These are phyloP conservation scores for Gnomoniopsis sp. DNA, from an alignment of 2,329 filamentous ascomycete genomes.

Conservation along the genomic window DNA sequence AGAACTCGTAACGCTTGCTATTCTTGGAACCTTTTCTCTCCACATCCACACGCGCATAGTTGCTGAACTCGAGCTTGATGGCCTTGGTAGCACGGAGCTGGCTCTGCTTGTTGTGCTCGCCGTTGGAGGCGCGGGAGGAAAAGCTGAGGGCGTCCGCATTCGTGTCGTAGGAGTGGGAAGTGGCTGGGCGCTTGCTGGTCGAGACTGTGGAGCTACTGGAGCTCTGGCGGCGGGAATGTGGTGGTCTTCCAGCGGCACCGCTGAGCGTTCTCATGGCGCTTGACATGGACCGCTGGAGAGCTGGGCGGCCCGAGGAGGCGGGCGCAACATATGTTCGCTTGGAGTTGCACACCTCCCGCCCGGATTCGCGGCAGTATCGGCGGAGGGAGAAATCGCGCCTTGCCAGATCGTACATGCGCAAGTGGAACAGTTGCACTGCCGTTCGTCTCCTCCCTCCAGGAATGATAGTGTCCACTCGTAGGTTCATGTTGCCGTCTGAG, in stretches of 20 bases:
- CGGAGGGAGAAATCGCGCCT: constrained; percentile 86
- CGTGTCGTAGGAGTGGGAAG: constrained; percentile 31
- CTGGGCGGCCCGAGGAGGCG: constrained; percentile 38
- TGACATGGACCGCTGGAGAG: constrained; percentile 44
- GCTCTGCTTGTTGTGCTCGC: constrained; percentile 20
- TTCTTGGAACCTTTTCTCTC: constrained; percentile 58
- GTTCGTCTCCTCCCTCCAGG: constrained; percentile 63
- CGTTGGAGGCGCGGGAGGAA: constrained; percentile 26
- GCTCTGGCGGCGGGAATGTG: constrained; percentile 33
- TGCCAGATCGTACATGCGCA: constrained; percentile 89
- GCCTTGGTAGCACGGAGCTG: constrained; percentile 62
- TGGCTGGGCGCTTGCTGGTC: constrained; percentile 30
- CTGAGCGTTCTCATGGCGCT: constrained; percentile 42
- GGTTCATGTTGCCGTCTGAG: constrained; percentile 92
- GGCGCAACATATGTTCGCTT: constrained; percentile 65
- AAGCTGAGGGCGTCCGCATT: constrained; percentile 30
- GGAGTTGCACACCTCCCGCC: constrained; percentile 86
- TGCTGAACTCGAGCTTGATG: constrained; percentile 91
- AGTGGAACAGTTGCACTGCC: constrained; percentile 78
- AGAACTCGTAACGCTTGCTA: constrained; percentile 80
- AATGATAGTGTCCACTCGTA: constrained; percentile 79
- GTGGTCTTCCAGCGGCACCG: constrained; percentile 27
- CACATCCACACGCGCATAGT: constrained; percentile 90
- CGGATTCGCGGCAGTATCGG: constrained; percentile 88
- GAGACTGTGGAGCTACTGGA: constrained; percentile 30